These are phyloP conservation scores for Hsuehochloa calcarea DNA, from an alignment of 176 grass and related monocot genomes.

Conservation along the genomic window DNA sequence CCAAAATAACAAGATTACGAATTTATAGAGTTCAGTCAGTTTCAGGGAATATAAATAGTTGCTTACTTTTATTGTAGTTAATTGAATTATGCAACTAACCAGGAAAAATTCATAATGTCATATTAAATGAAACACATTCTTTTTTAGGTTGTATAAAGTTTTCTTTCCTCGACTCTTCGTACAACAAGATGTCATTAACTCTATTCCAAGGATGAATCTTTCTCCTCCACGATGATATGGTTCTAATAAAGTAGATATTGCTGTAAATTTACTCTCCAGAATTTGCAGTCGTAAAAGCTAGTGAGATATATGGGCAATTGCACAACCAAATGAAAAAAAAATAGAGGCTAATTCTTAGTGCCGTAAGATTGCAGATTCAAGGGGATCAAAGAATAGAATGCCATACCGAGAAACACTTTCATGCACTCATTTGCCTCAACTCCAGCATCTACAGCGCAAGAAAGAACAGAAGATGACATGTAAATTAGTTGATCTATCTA, in stretches of 20 bases:
- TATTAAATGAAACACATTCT: neutral
- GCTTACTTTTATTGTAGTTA: neutral
- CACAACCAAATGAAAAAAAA: neutral
- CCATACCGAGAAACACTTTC: slow-evolving; percentile 76
- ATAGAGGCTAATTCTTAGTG: neutral
- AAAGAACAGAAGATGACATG: slow-evolving; percentile 20
- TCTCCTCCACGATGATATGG: neutral
- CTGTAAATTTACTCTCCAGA: neutral
- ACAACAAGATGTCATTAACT: neutral
- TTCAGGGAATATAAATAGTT: neutral
- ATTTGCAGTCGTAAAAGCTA: neutral
- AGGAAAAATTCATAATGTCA: neutral
- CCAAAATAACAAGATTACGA: slow-evolving; percentile 8
- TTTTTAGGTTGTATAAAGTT: neutral
- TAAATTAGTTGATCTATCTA: neutral
- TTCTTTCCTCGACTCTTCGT: neutral
- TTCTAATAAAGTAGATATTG: neutral
- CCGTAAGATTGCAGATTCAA: neutral
- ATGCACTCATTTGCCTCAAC: slow-evolving; percentile 81
- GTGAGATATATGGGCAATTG: neutral
- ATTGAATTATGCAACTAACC: neutral
- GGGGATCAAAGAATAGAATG: neutral
- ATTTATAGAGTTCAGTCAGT: neutral
- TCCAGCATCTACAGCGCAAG: slow-evolving; percentile 60
- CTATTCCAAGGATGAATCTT: neutral